A percentile compares a stretch with the other conserved stretches of the same genome.
These are phyloP conservation scores for Hanseniaspora opuntiae DNA, from an alignment of 805 yeast species.

Conservation along the genomic window DNA sequence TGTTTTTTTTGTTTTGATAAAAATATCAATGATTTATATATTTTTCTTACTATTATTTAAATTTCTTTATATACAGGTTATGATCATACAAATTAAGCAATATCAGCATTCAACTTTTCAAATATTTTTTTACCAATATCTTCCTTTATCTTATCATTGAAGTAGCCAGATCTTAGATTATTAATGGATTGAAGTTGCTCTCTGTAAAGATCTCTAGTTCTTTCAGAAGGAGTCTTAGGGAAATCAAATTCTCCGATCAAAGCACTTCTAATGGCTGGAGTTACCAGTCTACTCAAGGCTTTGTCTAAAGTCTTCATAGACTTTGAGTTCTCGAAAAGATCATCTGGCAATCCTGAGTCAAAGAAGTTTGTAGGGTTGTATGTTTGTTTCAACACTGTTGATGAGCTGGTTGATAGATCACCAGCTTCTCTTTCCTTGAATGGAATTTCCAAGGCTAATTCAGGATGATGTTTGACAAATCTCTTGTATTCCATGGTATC, in stretches of 20 bases:
- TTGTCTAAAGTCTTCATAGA: constrained; percentile 16
- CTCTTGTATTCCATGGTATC: constrained; percentile 65
- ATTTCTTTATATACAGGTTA: constrained; percentile 15
- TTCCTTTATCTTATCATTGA: constrained; percentile 32
- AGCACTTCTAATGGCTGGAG: constrained; percentile 41
- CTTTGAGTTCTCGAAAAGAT: constrained; percentile 37
- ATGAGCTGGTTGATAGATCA: constrained; percentile 42
- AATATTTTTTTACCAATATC: constrained; percentile 33
- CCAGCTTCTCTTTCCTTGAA: constrained; percentile 40
- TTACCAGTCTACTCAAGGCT: constrained; percentile 28
- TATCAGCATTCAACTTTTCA: constrained; percentile 20
- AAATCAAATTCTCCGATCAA: constrained; percentile 34
- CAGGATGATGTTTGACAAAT: constrained; percentile 50
- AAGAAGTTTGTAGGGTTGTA: constrained; percentile 57
- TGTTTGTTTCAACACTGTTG: constrained; percentile 54
- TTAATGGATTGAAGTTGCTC: constrained; percentile 28
- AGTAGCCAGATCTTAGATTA: constrained; percentile 19
- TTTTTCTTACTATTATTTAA: constrained; percentile 6
- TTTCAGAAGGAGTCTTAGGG: constrained; percentile 58
- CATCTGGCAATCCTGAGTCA: constrained; percentile 54
- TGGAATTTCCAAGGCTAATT: constrained; percentile 77
- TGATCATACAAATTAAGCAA: neutral
- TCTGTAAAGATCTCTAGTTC: constrained; percentile 47
- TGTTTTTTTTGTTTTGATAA: neutral
- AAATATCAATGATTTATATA: too few species aligned